Evolutionary conservation across 2,329 filamentous ascomycete genomes (phyloP).

Genomic region (Berkeleyomyces rouxiae): DNA sequence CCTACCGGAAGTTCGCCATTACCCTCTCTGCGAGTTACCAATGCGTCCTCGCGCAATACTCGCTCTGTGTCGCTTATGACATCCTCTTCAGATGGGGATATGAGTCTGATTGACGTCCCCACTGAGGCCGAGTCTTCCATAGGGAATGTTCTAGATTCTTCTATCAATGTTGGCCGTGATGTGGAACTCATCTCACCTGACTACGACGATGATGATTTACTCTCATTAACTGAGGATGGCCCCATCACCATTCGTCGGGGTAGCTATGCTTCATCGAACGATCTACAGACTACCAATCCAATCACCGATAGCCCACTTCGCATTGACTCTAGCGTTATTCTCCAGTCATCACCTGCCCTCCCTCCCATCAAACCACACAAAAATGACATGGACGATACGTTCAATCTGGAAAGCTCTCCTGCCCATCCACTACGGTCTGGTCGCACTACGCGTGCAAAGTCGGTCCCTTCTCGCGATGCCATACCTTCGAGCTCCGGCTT

Average conservation of each 20-base stretch:
- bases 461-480: slow-evolving; percentile 7
- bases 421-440: slow-evolving; percentile 3
- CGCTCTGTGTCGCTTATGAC: slow-evolving; percentile 6
- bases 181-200: neutral
- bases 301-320: slow-evolving; percentile 8
- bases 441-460: slow-evolving; percentile 8
- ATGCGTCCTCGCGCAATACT: neutral
- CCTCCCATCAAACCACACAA: slow-evolving; percentile 2
- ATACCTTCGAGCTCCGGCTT: neutral
- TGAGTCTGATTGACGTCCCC: slow-evolving; percentile 5
- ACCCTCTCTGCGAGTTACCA: slow-evolving; percentile 6
- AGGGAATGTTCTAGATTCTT: slow-evolving; percentile 2
- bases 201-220: slow-evolving; percentile 1
- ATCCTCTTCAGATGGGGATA: neutral
- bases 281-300: neutral
- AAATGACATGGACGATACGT: slow-evolving; percentile 8
- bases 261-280: slow-evolving; percentile 4
- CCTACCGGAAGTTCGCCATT: slow-evolving; percentile 1
- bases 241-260: slow-evolving; percentile 3
- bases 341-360: slow-evolving; percentile 8
- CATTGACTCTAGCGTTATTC: slow-evolving; percentile 4
- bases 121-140: slow-evolving; percentile 1
- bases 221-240: slow-evolving; percentile 1
- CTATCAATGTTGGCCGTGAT: slow-evolving; percentile 8
- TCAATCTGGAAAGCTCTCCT: slow-evolving; percentile 8